Conservation (phyloP, 2,329 filamentous ascomycete species). For the Diaporthe velutina region DNA sequence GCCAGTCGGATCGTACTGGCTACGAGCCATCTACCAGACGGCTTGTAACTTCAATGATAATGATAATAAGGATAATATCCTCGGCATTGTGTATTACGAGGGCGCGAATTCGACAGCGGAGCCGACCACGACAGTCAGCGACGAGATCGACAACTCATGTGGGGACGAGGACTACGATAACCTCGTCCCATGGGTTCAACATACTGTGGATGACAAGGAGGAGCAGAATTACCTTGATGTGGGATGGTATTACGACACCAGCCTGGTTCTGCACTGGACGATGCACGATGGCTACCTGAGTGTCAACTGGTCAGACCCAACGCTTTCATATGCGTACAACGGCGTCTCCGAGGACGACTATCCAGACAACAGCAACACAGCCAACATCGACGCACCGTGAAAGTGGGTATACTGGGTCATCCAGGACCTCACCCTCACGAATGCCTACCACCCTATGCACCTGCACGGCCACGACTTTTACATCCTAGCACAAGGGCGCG, state of each 20-base stretch:
- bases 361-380: constrained; percentile 7
- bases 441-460: constrained; percentile 58
- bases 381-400: background rate
- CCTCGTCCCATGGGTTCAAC: constrained; percentile 43
- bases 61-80: constrained; percentile 36
- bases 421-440: constrained; percentile 26
- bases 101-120: constrained; percentile 16
- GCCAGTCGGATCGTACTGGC: constrained; percentile 40
- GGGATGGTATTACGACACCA: constrained; percentile 17
- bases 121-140: constrained; percentile 32
- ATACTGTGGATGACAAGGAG: constrained; percentile 13
- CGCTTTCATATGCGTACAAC: constrained; percentile 7
- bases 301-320: constrained; percentile 19
- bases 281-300: constrained; percentile 27
- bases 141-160: constrained; percentile 40
- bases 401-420: constrained; percentile 33
- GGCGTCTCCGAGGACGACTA: constrained; percentile 15
- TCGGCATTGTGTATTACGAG: constrained; percentile 45
- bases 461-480: constrained; percentile 65
- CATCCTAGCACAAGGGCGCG: constrained; percentile 51
- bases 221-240: constrained; percentile 11
- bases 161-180: constrained; percentile 43
- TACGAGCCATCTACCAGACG: constrained; percentile 41
- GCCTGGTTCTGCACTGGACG: constrained; percentile 40
- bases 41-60: constrained; percentile 38